Conservation (phyloP, 192 early-diverging fungal genomes). For the Rhizophagus sp. region DNA sequence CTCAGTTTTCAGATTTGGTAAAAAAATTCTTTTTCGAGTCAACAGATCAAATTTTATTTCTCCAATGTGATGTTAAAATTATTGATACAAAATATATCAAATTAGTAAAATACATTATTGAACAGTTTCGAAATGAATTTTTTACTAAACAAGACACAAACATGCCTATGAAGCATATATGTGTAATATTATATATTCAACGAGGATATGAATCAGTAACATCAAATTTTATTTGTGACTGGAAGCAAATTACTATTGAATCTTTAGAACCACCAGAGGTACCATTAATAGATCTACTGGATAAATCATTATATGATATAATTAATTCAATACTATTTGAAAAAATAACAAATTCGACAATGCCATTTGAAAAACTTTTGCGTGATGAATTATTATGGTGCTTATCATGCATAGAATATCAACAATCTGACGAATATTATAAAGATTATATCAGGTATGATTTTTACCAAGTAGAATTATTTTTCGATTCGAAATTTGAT, state of each 20-base stretch:
- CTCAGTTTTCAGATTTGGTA: not conserved
- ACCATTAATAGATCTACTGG: not conserved
- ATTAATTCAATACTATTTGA: not conserved
- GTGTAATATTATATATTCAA: not conserved
- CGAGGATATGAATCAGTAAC: not conserved
- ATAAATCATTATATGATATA: not conserved
- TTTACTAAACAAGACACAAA: too few relatives aligned
- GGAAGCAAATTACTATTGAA: not conserved
- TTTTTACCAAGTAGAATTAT: not conserved
- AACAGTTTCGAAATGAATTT: conserved; percentile 13
- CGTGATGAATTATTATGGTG: not conserved
- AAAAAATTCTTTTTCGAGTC: conserved; percentile 20
- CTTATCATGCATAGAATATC: not conserved
- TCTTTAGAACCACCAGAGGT: not conserved
- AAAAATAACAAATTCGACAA: not conserved
- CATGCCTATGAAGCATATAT: not conserved
- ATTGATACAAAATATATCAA: conserved; percentile 7
- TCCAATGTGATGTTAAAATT: conserved; percentile 16
- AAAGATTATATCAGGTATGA: not conserved
- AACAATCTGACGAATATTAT: not conserved
- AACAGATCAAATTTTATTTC: not conserved
- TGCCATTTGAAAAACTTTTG: not conserved
- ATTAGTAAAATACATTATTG: conserved; percentile 16
- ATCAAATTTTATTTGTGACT: not conserved
- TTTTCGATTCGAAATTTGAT: not conserved